phyloP scores from a whole-genome alignment of 1,139 yeast genomes.

The Geotrichum phurueaensis region DNA sequence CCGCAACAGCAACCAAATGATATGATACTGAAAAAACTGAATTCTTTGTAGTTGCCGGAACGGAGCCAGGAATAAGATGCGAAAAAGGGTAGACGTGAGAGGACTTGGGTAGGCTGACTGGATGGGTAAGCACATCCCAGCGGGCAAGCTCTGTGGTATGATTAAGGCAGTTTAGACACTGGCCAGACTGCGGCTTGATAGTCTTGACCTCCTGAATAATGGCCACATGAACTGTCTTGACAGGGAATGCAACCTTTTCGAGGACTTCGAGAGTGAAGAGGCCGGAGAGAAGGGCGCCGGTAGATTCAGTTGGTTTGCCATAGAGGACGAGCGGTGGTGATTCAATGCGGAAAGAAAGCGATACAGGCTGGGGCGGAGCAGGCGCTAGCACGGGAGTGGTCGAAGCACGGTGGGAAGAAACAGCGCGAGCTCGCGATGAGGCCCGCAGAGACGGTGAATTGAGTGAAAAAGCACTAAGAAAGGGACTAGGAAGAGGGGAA shows the following conservation, averaged over 20 bases:
- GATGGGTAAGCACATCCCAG: constrained; percentile 74
- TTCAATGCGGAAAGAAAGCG: constrained; percentile 62
- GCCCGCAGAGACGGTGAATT: not conserved
- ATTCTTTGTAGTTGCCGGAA: constrained; percentile 71
- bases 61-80: constrained; percentile 81
- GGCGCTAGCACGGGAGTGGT: not conserved
- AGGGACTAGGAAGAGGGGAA: constrained; percentile 4
- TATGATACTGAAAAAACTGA: constrained; percentile 57
- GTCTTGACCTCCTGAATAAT: constrained; percentile 58
- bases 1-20: constrained; percentile 61
- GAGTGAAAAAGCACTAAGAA: not conserved
- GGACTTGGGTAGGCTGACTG: constrained; percentile 52
- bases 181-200: constrained; percentile 17
- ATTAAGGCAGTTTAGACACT: constrained; percentile 40
- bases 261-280: constrained; percentile 39
- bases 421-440: not conserved
- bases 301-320: constrained; percentile 69
- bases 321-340: constrained; percentile 86
- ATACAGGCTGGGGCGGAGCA: constrained; percentile 28
- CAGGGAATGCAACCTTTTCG: constrained; percentile 31
- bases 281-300: constrained; percentile 86
- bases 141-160: constrained; percentile 61
- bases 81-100: constrained; percentile 89
- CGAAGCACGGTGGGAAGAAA: not conserved
- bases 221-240: constrained; percentile 56